phyloP scores from a whole-genome alignment of 169 alveolate species.

The Plasmodium coatneyi region DNA sequence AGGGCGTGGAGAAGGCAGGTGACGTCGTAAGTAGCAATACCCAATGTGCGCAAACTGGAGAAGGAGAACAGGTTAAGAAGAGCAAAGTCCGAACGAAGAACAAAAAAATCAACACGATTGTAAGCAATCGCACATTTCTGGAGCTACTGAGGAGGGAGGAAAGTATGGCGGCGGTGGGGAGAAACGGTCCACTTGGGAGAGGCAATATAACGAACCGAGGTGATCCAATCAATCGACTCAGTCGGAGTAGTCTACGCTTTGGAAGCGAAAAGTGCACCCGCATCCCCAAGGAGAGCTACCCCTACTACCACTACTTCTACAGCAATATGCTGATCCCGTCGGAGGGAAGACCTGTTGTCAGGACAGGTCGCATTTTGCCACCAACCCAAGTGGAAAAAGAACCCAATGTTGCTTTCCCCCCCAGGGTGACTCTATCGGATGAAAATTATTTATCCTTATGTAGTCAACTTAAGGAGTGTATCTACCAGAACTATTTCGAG shows the following conservation, averaged over 20 bases:
- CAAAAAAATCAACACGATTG: conserved; percentile 32
- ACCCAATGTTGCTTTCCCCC: background rate
- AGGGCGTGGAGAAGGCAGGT: background rate
- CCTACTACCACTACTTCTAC: conserved; percentile 62
- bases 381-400: conserved; percentile 8
- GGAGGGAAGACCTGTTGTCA: background rate
- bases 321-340: conserved; percentile 5
- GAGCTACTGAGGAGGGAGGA: conserved; percentile 24
- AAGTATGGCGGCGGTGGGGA: background rate
- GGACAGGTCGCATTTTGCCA: background rate
- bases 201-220: background rate
- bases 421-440: background rate
- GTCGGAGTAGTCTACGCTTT: background rate
- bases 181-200: background rate
- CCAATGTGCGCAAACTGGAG: background rate
- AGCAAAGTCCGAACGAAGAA: conserved; percentile 8
- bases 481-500: conserved; percentile 11
- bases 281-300: conserved; percentile 49
- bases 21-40: background rate
- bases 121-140: conserved; percentile 22
- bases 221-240: background rate
- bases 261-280: background rate
- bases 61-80: background rate
- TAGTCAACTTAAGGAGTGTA: conserved; percentile 13
- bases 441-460: conserved; percentile 26